A percentile compares a stretch with the other conserved stretches of the same genome.
Evolutionary conservation across 2,329 filamentous ascomycete genomes (phyloP).

Genomic region (Cylindrodendrum hubeiense): DNA sequence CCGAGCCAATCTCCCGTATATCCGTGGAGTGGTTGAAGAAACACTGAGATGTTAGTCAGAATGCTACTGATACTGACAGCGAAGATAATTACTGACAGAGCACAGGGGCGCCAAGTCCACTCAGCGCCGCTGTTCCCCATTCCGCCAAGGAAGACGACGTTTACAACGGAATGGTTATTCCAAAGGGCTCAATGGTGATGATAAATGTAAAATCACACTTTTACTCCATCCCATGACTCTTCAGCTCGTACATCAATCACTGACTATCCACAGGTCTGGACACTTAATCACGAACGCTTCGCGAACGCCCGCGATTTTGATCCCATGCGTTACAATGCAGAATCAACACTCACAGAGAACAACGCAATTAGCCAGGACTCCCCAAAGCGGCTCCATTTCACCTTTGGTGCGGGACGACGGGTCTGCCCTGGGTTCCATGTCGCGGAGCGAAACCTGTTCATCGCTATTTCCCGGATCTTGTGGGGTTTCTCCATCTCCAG

Average conservation of each 20-base stretch:
- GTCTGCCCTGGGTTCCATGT: constrained; percentile 10
- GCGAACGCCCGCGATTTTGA: neutral
- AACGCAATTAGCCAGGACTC: constrained; percentile 7
- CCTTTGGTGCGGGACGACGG: constrained; percentile 3
- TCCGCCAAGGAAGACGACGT: constrained; percentile 1
- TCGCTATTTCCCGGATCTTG: constrained; percentile 2
- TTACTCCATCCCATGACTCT: neutral
- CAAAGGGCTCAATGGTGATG: constrained; percentile 8
- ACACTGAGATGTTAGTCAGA: constrained; percentile 1
- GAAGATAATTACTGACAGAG: neutral
- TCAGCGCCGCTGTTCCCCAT: constrained; percentile 4
- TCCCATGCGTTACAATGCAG: constrained; percentile 1
- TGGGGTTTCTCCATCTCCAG: constrained; percentile 1
- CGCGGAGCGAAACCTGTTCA: constrained; percentile 6
- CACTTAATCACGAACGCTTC: constrained; percentile 8
- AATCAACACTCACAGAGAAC: constrained; percentile 1
- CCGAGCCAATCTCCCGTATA: neutral
- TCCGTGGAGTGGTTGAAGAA: constrained; percentile 7
- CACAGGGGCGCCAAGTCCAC: constrained; percentile 5
- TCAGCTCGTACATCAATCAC: neutral
- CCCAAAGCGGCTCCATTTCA: neutral
- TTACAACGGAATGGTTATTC: constrained; percentile 9
- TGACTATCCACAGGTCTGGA: constrained; percentile 1
- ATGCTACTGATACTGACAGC: too few relatives aligned
- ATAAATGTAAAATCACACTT: neutral